These are phyloP conservation scores for Aspergillus niger DNA, from an alignment of 2,329 filamentous ascomycete genomes.

Conservation along the genomic window DNA sequence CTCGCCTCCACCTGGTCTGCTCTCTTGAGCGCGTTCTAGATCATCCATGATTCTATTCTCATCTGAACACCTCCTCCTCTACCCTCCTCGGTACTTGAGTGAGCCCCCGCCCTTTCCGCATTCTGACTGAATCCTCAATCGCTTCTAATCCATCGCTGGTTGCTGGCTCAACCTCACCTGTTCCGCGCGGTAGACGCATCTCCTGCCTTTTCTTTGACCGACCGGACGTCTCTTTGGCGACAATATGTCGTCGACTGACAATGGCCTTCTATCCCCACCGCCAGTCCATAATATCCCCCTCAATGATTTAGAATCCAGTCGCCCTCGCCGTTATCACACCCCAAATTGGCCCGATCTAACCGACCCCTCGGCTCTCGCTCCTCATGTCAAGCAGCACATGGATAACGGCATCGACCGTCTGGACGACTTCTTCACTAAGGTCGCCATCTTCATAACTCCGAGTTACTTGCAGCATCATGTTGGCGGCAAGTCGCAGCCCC, in stretches of 20 bases:
- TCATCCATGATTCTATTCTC: not conserved
- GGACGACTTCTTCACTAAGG: conserved; percentile 25
- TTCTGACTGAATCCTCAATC: no score
- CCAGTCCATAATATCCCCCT: conserved; percentile 32
- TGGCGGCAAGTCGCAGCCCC: conserved; percentile 30
- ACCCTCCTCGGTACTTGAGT: no score
- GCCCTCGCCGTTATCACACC: conserved; percentile 14
- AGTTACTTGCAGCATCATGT: conserved; percentile 40
- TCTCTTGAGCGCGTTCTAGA: no score
- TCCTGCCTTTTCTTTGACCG: no score
- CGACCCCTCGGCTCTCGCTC: conserved; percentile 16
- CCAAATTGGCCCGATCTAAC: conserved; percentile 19
- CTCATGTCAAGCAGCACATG: conserved; percentile 21
- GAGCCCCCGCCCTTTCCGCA: no score
- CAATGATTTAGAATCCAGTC: conserved; percentile 32
- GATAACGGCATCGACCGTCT: conserved; percentile 30
- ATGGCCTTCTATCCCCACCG: conserved; percentile 22
- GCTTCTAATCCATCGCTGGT: no score
- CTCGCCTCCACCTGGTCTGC: not conserved
- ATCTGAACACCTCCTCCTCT: not conserved
- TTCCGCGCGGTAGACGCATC: no score
- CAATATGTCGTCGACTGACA: conserved; percentile 20
- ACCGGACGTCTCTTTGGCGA: not conserved
- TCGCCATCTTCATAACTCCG: conserved; percentile 37
- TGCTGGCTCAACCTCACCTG: no score